Base-by-base conservation (phyloP, 176 grass and related monocot genomes). In the Rhynchospora tenuis region DNA sequence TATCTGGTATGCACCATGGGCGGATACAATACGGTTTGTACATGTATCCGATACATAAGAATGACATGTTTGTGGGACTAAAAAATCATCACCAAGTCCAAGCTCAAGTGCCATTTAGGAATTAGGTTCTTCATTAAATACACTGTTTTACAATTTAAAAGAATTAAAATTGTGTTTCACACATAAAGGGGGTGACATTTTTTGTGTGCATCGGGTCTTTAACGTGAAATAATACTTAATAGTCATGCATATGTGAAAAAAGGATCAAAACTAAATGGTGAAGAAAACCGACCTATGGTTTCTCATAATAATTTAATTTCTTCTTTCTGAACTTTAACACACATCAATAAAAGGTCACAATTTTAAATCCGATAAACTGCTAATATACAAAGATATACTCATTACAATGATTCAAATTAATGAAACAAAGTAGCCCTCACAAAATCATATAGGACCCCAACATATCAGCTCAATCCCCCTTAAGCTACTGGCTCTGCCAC, bases 401-500 rank as follows among this genome's bases (percentile, higher is more conserved):
- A 48, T 48, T 82, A 82, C 23, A 50, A 68, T 7, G 45, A 65
- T 54, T 28, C 24, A 76, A 62, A 50, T 29, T 19, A 64, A 47
- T 29, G 43, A 66, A 82, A 65, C 28, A 19, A 74, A 46, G 47
- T 81, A 81, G 38, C 59, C 56, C 57, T 65, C 38, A 22, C n/a
- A 81, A 64, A 80, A 59, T 51, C 57, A 81, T 46, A 74, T 22
- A 74, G 11, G 71, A 51, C 10, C 46, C 46, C 45, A 74, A 74
- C 71, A 50, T 51, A 23, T 58, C 9, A 59, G 17, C 43, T 80
- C 7, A 80, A 55, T 57, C 29, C 20, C 59, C 20, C 31, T 82
- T 44, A 67, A 47, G 80, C 43, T 68, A 82, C 24, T 68, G 59
- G 80, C 80, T 82, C 80, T 13, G 52, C 55, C 50, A 59, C 72